Evolutionary conservation across 345 rosid species (phyloP), one percentile per base, ranked within the genome.

Genomic region (Euphorbia tirucalli): DNA sequence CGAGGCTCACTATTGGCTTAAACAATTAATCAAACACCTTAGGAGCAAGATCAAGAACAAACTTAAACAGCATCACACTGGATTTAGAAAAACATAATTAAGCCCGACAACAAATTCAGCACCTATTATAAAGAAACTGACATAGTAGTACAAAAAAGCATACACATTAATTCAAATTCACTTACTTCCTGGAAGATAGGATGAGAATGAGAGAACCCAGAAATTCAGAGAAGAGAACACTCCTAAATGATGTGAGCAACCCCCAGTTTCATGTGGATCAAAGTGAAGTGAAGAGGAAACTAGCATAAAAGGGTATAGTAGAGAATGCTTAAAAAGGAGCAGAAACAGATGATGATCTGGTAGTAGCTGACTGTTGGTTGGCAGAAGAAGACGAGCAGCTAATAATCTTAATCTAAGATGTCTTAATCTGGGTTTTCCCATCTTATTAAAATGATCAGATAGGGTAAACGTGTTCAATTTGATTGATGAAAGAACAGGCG

Each of bases 361-460:
- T 15, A 43, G 37, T 32, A 32, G 46, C 50, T 63, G 75, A 71
- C 75, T n/a, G 69, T 71, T 71, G 25, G 75, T 37, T 71, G 75
- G 74, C 21, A 48, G 11, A 14, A 21, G 60, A 31, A 5, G 66
- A 61, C 31, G 37, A 63, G 49, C 69, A 63, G 62, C 37, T 70
- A 31, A 44, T 22, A 21, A 50, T 52, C 49, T 7, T 48, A 32
- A 52, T 61, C 68, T 28, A 16, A 50, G 61, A 25, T 71, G 24
- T 50, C 59, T 48, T 30, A 35, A 60, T 19, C 27, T 59, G 16
- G 11, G 65, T 30, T 43, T 30, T 10, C 24, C 35, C 56, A 41
- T 9, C 60, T n/a, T 41, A 13, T 19, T 8, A 5, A 18, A 3
- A 41, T 16, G 13, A 16, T 9, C 7, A 39, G 4, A 19, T 22